These are phyloP conservation scores for Pulveroboletus sp. DNA, from an alignment of 1,284 basidiomycete genomes.

Conservation along the genomic window DNA sequence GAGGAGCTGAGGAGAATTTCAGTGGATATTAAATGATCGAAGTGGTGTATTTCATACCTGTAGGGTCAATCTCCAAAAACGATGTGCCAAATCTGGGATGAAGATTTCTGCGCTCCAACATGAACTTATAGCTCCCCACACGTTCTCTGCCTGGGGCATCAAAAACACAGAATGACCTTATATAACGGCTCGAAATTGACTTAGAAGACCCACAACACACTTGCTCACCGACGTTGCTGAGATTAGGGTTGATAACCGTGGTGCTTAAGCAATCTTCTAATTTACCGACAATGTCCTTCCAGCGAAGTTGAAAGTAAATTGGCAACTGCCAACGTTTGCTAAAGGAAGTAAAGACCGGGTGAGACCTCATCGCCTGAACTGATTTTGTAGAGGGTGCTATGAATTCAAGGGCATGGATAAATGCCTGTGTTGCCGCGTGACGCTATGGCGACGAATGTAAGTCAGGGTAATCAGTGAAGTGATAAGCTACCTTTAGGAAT, in stretches of 20 bases:
- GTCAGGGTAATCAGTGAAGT: not conserved
- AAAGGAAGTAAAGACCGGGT: conserved; percentile 73
- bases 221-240: conserved; percentile 26
- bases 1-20: conserved; percentile 54
- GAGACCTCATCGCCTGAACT: conserved; percentile 69
- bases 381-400: conserved; percentile 77
- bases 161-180: conserved; percentile 44
- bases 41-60: conserved; percentile 55
- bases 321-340: conserved; percentile 92
- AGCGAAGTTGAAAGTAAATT: conserved; percentile 96
- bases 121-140: conserved; percentile 71
- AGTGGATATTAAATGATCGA: not conserved
- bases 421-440: conserved; percentile 81
- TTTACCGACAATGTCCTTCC: conserved; percentile 86
- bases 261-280: conserved; percentile 67
- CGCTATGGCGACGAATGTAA: conserved; percentile 50
- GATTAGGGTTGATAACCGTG: conserved; percentile 45
- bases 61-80: conserved; percentile 87
- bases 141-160: conserved; percentile 64
- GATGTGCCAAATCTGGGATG: conserved; percentile 75
- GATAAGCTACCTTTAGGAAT: conserved; percentile 71
- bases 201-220: not conserved
- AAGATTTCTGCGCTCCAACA: conserved; percentile 88
- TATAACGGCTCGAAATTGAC: conserved; percentile 27
- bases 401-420: conserved; percentile 82